Evolutionary conservation across 192 early-diverging fungal genomes (phyloP).

Genomic region (Entophlyctis helioformis): DNA sequence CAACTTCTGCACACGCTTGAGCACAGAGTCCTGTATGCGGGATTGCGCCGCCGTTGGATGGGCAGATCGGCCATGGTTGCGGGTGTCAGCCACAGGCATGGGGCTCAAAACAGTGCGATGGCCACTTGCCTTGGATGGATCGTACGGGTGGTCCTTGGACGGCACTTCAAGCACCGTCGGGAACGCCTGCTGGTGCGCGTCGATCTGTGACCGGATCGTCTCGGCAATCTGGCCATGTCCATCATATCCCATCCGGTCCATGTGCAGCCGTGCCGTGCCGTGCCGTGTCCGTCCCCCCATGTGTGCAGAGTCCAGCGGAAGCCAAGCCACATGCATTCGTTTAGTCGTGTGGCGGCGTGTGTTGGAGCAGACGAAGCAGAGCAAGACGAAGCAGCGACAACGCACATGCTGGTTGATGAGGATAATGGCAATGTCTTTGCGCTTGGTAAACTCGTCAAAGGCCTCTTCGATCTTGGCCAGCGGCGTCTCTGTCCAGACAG

Average conservation of each 20-base stretch:
- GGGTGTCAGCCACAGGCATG: not conserved
- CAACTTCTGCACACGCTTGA: conserved; percentile 37
- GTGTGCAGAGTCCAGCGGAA: too few species aligned
- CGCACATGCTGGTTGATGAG: conserved; percentile 92
- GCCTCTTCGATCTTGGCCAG: conserved; percentile 39
- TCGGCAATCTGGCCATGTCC: conserved; percentile 95
- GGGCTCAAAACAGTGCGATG: not conserved
- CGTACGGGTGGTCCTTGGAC: conserved; percentile 98
- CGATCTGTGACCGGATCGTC: conserved; percentile 77
- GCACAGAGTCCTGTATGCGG: conserved; percentile 28
- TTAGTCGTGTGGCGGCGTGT: not conserved
- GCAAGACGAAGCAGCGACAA: not conserved
- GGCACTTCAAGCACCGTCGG: conserved; percentile 98
- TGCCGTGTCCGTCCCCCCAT: too few species aligned
- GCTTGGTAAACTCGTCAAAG: conserved; percentile 76
- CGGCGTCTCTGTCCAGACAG: conserved; percentile 33
- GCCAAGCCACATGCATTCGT: too few species aligned
- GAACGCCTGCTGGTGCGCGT: conserved; percentile 84
- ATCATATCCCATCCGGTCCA: too few species aligned
- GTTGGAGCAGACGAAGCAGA: not conserved
- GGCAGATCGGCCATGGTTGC: not conserved
- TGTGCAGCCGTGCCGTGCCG: too few species aligned
- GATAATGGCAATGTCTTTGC: conserved; percentile 97
- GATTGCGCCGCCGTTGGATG: not conserved
- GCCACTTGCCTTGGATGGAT: conserved; percentile 46